A percentile compares a stretch with the other conserved stretches of the same genome.
These are phyloP conservation scores for Solanum stenotomum DNA, from an alignment of 257 asterid genomes.

Conservation along the genomic window DNA sequence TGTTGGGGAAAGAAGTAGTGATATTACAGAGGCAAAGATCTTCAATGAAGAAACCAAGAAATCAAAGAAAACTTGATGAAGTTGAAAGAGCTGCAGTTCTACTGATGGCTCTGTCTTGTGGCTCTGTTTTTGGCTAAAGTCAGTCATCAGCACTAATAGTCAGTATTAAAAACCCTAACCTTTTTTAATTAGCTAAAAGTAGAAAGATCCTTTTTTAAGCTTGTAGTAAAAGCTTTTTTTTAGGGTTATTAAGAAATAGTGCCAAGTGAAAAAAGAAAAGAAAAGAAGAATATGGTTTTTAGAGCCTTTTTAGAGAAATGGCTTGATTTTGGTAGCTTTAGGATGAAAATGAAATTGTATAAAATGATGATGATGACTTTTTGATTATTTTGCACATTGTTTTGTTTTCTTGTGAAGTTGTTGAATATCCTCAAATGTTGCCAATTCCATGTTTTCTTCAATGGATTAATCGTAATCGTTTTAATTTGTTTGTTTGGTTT, in stretches of 20 bases:
- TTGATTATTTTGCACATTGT: background rate
- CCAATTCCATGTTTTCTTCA: background rate
- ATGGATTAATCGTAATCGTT: background rate
- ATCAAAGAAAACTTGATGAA: constrained; percentile 6
- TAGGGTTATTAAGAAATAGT: background rate
- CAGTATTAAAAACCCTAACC: background rate
- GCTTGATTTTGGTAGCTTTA: background rate
- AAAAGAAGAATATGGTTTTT: background rate
- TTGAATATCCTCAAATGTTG: background rate
- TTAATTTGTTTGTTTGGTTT: background rate
- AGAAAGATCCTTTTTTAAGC: background rate
- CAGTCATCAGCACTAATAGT: background rate
- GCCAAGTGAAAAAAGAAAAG: background rate
- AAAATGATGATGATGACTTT: background rate
- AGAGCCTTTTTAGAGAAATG: background rate
- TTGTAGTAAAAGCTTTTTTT: background rate
- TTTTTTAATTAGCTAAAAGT: background rate
- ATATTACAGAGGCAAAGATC: constrained; percentile 21
- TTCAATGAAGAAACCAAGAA: constrained; percentile 9
- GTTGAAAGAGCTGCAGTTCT: constrained; percentile 73
- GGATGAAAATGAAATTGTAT: background rate
- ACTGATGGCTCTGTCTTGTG: constrained; percentile 66
- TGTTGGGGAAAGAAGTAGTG: constrained; percentile 28
- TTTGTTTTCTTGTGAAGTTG: background rate
- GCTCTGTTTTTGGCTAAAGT: constrained; percentile 43